Conservation (phyloP, 2,329 filamentous ascomycete genomes). For the Colletotrichum lini region DNA sequence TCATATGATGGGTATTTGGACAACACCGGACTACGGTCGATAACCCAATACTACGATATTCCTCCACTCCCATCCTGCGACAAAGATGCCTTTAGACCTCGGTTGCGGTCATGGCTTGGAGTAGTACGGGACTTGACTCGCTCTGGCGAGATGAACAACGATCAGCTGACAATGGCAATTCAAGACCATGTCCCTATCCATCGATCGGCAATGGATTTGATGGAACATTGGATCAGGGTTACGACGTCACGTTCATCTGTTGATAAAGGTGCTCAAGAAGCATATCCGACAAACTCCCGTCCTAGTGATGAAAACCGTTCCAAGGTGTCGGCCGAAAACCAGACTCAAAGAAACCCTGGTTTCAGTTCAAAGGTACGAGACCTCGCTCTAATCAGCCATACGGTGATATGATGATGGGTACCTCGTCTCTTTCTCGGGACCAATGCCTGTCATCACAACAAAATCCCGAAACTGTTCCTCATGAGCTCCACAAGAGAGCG, state of each 20-base stretch:
- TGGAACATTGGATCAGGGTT: not conserved
- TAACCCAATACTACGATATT: not conserved
- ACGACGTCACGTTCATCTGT: not conserved
- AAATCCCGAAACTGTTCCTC: no score
- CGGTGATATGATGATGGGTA: no score
- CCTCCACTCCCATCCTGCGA: no score
- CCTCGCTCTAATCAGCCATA: no score
- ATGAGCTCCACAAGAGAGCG: no score
- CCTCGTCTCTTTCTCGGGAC: no score
- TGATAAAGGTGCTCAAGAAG: no score
- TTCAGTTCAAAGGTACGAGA: no score
- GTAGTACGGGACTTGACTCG: not conserved
- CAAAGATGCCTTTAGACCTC: not conserved
- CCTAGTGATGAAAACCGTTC: not conserved
- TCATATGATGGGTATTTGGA: not conserved
- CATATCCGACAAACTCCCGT: not conserved
- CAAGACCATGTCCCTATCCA: not conserved
- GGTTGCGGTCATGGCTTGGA: not conserved
- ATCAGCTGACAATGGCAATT: not conserved
- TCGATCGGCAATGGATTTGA: not conserved
- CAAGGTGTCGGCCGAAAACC: no score
- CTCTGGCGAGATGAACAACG: not conserved
- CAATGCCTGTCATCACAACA: no score
- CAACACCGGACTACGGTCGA: no score
- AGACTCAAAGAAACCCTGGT: no score